Base-by-base conservation (phyloP, 306 rosid species). In the Gleditsia sinensis region DNA sequence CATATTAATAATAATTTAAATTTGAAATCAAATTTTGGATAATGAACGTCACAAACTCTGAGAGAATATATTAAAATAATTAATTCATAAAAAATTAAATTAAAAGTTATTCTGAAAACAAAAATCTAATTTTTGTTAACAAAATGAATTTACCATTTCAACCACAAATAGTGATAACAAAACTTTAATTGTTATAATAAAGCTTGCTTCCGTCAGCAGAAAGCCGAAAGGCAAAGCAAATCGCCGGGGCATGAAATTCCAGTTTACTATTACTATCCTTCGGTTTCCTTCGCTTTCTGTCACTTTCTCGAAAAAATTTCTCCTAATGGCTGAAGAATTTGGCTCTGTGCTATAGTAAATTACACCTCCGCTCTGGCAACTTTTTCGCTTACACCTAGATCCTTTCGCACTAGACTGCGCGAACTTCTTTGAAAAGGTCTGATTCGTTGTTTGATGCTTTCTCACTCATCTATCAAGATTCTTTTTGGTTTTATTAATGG, bases 221-320 rank as follows among this genome's bases (percentile, higher is more conserved):
- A 69, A 61, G 30, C 7, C 8, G 11, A 36, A 60, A 70, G 25
- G 17, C 36, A 25, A 24, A 20, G 33, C 69, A 60, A 40, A 37
- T 67, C 30, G 19, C 49, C 1, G 57, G 50, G 79, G 78, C 61
- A 67, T 71, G 61, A 80, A 75, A 50, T 59, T 45, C 33, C 60
- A 34, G 57, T 65, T 71, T 23, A 50, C 71, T 30, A 19, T 62
- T n/a, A 9, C 45, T 56, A 12, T 54, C 17, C 50, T 54, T 66
- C 64, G 17, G 62, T 71, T 62, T 72, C 51, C 64, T 37, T 28
- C 39, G 6, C 54, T 59, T 79, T 51, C 54, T 51, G 0, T 81
- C 81, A 69, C 82, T 72, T 80, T 70, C 82, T 88, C 67, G 65
- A 70, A 74, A 62, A 81, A 48, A 9, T 11, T 43, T 60, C 43